phyloP scores from a whole-genome alignment of 805 yeast genomes.

The Ogataea nitratoaversa region DNA sequence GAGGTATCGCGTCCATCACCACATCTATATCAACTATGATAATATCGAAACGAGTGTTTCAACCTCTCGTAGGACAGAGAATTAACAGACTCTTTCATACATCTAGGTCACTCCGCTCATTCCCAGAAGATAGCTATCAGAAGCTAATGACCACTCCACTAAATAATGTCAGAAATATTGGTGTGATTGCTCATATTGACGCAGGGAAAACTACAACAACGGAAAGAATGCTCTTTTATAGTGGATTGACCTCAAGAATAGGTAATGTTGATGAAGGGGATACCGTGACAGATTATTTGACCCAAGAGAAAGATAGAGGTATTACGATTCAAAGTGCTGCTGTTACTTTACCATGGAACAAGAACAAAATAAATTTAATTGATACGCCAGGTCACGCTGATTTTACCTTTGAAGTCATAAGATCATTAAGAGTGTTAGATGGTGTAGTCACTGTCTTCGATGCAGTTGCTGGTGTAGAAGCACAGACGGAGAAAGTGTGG shows the following conservation, averaged over 20 bases:
- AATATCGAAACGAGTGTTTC: neutral
- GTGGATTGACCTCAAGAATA: conserved; percentile 73
- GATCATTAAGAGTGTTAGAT: conserved; percentile 87
- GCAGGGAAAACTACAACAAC: conserved; percentile 99
- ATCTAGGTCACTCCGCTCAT: conserved; percentile 1
- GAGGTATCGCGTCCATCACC: too few species aligned
- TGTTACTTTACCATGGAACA: conserved; percentile 79
- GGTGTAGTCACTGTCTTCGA: conserved; percentile 92
- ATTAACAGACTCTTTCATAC: conserved; percentile 1
- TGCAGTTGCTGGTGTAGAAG: conserved; percentile 97
- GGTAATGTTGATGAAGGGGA: conserved; percentile 97
- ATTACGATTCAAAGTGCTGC: conserved; percentile 97
- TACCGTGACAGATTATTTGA: conserved; percentile 88
- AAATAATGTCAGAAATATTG: conserved; percentile 71
- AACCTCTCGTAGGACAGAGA: too few species aligned
- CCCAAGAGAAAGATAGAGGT: conserved; percentile 88
- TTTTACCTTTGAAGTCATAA: conserved; percentile 88
- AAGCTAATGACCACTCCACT: conserved; percentile 22
- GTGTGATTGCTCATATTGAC: conserved; percentile 98
- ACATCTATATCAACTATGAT: neutral
- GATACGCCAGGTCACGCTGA: conserved; percentile 99
- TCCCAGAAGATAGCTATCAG: conserved; percentile 10
- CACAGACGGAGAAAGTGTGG: conserved; percentile 98
- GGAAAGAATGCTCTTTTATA: conserved; percentile 87
- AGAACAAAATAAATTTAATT: conserved; percentile 72